Evolutionary conservation across 2,329 filamentous ascomycete species (phyloP), one percentile per base, ranked within the genome.

Genomic region (Alternaria angustiovoidea): DNA sequence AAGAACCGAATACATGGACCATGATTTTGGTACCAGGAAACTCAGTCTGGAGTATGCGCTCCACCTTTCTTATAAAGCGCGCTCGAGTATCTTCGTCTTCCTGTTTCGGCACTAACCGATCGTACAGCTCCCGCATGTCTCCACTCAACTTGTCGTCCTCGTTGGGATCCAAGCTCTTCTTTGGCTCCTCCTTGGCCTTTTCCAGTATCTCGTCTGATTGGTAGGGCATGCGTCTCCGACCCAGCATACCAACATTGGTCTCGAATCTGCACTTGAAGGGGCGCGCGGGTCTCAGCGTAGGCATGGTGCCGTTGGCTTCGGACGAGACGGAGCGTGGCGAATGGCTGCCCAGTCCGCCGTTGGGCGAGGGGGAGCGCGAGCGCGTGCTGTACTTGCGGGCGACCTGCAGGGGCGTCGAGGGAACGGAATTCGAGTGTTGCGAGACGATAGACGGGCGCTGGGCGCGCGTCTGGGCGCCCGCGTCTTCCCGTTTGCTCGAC

Each of bases 1-100:
- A 98, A 5, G 95, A 98, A n/a, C 95, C 95, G 85, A 99, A 99
- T 16, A 98, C 88, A 77, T 95, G 90, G 36, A 97, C 95, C 67
- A 87, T 89, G 73, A 97, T 97, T 62, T 96, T 87, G 72, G 93
- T 90, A 1, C 91, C 93, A 1, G 95, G 95, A 92, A 94, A 99
- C 75, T 96, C 89, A 7, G 91, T 87, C 72, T 96, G 95, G 76
- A 99, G 88, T 41, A 98, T 87, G 67, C 86, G 89, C 79, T 97
- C 91, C 72, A 99, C 81, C 81, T 98, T 99, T 67, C 85, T 83
- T n/a, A 97, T 88, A 69, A 99, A 87, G 71, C 87, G 88, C 65
- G 86, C 84, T 61, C 94, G 86, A 66, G 92, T 89, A 61, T 87
- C 83, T 70, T 96, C 91, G 60, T 94, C 94, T 66, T 92, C 87